phyloP scores from a whole-genome alignment of 305 asterid genomes.

The Withania somnifera region DNA sequence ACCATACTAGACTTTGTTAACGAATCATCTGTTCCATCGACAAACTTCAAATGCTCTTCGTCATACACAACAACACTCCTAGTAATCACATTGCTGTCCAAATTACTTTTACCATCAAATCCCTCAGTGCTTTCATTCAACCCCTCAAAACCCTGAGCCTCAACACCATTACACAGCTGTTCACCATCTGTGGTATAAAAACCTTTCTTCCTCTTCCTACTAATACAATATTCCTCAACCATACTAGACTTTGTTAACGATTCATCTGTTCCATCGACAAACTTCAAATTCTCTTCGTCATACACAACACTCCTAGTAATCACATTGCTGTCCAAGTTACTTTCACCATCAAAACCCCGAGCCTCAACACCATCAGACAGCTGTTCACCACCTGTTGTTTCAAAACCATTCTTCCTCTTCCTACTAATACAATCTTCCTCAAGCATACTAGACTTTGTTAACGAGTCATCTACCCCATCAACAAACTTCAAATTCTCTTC shows the following conservation, averaged over 20 bases:
- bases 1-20: neutral
- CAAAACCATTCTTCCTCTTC: slow-evolving; percentile 50
- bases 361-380: neutral
- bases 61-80: neutral
- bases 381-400: too few relatives aligned
- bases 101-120: neutral
- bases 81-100: neutral
- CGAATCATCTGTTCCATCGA: neutral
- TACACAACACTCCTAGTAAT: neutral
- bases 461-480: neutral
- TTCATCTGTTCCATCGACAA: neutral
- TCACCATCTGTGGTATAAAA: neutral
- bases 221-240: neutral
- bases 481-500: neutral
- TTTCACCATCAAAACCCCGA: neutral
- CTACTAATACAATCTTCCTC: slow-evolving; percentile 4
- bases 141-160: neutral
- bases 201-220: slow-evolving; percentile 33
- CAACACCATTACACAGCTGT: neutral
- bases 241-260: neutral
- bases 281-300: neutral
- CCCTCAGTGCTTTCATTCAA: neutral
- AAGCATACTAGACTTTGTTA: neutral
- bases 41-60: neutral
- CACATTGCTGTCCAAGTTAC: neutral